These are phyloP conservation scores for Colletotrichum musae DNA, from an alignment of 2,329 filamentous ascomycete genomes.

Conservation along the genomic window DNA sequence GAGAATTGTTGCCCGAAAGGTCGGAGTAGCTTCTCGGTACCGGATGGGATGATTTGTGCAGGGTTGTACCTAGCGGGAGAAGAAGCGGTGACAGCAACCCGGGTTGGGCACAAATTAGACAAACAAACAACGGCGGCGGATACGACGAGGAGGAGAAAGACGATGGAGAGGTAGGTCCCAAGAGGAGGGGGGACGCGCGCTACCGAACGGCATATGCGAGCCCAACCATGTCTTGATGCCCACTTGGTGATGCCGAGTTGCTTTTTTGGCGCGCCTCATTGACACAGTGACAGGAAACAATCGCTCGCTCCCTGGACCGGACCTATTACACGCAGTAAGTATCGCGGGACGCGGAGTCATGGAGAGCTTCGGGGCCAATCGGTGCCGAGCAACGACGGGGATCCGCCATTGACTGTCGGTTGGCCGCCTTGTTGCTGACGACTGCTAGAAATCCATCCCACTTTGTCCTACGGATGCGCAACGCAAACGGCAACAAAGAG, in stretches of 20 bases:
- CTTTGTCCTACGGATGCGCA: not conserved
- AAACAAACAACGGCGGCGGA: constrained; percentile 37
- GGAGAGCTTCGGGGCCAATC: constrained; percentile 22
- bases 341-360: not conserved
- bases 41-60: constrained; percentile 48
- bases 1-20: constrained; percentile 51
- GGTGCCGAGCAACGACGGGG: not conserved
- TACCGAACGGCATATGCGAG: constrained; percentile 35
- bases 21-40: constrained; percentile 47
- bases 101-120: constrained; percentile 43
- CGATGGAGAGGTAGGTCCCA: not conserved
- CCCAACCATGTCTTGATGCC: constrained; percentile 45
- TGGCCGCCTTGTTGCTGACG: constrained; percentile 16
- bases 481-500: not conserved
- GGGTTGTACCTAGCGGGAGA: constrained; percentile 51
- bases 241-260: constrained; percentile 36
- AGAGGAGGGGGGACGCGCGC: constrained; percentile 39
- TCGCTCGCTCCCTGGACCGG: constrained; percentile 1
- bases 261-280: constrained; percentile 35
- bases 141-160: constrained; percentile 31
- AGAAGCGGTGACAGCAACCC: constrained; percentile 49
- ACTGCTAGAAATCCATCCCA: not conserved
- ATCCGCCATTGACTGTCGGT: constrained; percentile 13
- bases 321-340: not conserved
- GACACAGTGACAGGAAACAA: constrained; percentile 15